phyloP scores from a whole-genome alignment of 169 alveolate genomes.

The Amoebophrya sp. region DNA sequence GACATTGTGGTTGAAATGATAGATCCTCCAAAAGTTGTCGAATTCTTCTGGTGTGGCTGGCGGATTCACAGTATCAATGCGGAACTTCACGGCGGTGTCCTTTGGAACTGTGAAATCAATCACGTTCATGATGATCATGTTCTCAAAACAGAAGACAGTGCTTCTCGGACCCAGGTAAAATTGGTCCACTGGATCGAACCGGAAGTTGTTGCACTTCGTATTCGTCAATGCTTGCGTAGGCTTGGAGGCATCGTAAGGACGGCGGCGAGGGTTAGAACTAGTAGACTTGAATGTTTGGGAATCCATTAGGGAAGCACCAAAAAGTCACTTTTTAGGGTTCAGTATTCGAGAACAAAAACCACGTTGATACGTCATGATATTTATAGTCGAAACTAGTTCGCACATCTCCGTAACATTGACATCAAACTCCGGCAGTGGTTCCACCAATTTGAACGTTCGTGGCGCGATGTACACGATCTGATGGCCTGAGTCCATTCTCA shows the following conservation, averaged over 20 bases:
- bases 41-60: not conserved
- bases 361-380: no score
- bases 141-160: not conserved
- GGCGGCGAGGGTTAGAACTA: no score
- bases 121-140: not conserved
- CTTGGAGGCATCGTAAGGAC: no score
- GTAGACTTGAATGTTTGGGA: no score
- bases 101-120: not conserved
- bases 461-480: conserved; percentile 7
- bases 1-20: not conserved
- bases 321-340: no score
- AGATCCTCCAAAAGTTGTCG: not conserved
- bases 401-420: no score
- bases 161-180: not conserved
- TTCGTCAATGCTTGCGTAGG: not conserved
- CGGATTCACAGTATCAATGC: not conserved
- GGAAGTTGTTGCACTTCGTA: not conserved
- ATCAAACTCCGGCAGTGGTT: not conserved
- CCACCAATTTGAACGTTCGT: not conserved
- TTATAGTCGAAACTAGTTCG: no score
- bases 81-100: conserved; percentile 11
- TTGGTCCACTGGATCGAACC: not conserved
- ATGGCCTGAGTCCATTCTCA: not conserved
- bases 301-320: no score
- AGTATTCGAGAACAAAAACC: no score